These are phyloP conservation scores for Cladobotryum protrusum DNA, from an alignment of 2,329 filamentous ascomycete species.

Conservation along the genomic window DNA sequence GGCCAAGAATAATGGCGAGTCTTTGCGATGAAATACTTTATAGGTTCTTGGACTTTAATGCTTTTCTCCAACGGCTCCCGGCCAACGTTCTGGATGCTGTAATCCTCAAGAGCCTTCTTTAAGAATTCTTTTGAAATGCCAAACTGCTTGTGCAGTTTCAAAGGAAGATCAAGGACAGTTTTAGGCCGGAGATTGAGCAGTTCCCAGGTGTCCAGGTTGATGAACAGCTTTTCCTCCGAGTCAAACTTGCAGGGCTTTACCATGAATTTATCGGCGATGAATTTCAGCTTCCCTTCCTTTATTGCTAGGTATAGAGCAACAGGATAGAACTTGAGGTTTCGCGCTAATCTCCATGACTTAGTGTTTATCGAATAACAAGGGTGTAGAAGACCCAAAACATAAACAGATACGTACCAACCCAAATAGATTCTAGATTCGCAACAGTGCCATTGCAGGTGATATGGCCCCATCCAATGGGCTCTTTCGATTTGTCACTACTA, in stretches of 20 bases:
- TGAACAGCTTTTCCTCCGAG: constrained; percentile 28
- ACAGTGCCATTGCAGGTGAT: constrained; percentile 40
- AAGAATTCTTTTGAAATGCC: constrained; percentile 34
- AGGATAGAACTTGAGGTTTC: constrained; percentile 43
- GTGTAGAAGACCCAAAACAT: too few species aligned
- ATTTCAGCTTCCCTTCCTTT: constrained; percentile 30
- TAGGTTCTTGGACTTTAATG: constrained; percentile 16
- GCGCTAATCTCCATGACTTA: constrained; percentile 25
- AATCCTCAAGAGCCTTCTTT: constrained; percentile 15
- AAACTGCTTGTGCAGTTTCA: constrained; percentile 31
- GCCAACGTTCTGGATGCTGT: constrained; percentile 34
- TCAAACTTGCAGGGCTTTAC: constrained; percentile 27
- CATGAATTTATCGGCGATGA: constrained; percentile 34
- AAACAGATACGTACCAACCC: constrained; percentile 22
- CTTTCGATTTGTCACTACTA: too few species aligned
- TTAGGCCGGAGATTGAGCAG: constrained; percentile 37
- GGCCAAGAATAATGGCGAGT: constrained; percentile 45
- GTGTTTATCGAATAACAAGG: background rate
- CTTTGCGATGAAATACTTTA: constrained; percentile 32
- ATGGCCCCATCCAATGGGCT: constrained; percentile 34
- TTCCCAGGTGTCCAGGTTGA: constrained; percentile 34
- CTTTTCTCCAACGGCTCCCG: constrained; percentile 31
- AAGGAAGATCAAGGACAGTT: constrained; percentile 34
- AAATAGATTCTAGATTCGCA: constrained; percentile 43
- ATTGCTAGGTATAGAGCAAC: constrained; percentile 30